Percentiles rank a stretch among this genome's conserved stretches.
Conservation (phyloP, 108 stramenopile species). For the Asterionellopsis glacialis region DNA sequence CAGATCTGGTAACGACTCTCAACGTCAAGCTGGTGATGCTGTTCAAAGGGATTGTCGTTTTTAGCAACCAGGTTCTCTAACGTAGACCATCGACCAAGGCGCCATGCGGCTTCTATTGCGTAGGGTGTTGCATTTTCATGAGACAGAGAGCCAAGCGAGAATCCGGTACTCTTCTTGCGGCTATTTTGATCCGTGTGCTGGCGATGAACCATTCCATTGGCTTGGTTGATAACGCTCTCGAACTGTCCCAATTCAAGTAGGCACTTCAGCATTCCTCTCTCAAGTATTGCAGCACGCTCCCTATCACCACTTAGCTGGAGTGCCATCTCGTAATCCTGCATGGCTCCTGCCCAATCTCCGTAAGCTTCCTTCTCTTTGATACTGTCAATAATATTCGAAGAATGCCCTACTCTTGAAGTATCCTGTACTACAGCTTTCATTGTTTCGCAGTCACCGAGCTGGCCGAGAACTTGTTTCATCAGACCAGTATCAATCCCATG, state of each 20-base stretch:
- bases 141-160: background rate
- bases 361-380: constrained; percentile 60
- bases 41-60: constrained; percentile 9
- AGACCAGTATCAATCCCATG: constrained; percentile 35
- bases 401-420: constrained; percentile 16
- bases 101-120: constrained; percentile 85
- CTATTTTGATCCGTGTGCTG: constrained; percentile 1
- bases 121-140: constrained; percentile 24
- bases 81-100: constrained; percentile 74
- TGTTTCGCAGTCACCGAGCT: constrained; percentile 74
- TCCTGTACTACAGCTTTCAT: constrained; percentile 53
- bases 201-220: constrained; percentile 39
- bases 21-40: constrained; percentile 9
- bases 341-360: constrained; percentile 68
- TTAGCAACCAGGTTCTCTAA: constrained; percentile 17
- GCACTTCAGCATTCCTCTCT: constrained; percentile 59
- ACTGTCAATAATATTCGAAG: constrained; percentile 21
- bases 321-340: constrained; percentile 79
- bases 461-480: constrained; percentile 47
- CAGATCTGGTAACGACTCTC: constrained; percentile 39
- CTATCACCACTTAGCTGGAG: constrained; percentile 25
- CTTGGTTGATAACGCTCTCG: constrained; percentile 81
- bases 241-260: constrained; percentile 77
- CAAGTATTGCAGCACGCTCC: constrained; percentile 4
- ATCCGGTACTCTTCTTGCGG: background rate